Conservation (phyloP, 495 filamentous ascomycete species). For the Aspergillus carlsbadensis region DNA sequence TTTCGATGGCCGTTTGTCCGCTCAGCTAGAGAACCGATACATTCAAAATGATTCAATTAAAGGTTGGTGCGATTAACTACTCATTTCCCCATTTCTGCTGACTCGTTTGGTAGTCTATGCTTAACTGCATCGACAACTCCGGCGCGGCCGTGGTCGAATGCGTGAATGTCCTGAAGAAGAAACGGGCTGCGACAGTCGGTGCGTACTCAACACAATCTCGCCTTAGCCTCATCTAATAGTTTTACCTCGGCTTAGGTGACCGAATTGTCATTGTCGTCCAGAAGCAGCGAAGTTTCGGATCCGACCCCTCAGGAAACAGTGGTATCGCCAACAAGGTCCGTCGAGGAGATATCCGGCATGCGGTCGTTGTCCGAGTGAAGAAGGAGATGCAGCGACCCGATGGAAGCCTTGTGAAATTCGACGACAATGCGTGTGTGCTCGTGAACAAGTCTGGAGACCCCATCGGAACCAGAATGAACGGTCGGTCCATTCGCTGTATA, state of each 20-base stretch:
- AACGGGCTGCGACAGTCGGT: slow-evolving; percentile 89
- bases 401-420: slow-evolving; percentile 86
- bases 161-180: slow-evolving; percentile 86
- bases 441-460: slow-evolving; percentile 98
- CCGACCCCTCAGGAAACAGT: slow-evolving; percentile 54
- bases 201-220: slow-evolving; percentile 25
- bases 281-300: slow-evolving; percentile 79
- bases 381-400: slow-evolving; percentile 85
- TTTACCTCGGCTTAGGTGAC: slow-evolving; percentile 64
- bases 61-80: slow-evolving; percentile 54
- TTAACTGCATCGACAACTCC: slow-evolving; percentile 99
- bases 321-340: slow-evolving; percentile 87
- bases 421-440: slow-evolving; percentile 97
- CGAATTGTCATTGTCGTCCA: slow-evolving; percentile 97
- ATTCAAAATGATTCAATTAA: slow-evolving; percentile 93
- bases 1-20: slow-evolving; percentile 1
- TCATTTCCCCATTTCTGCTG: neutral
- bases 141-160: slow-evolving; percentile 98
- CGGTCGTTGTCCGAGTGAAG: slow-evolving; percentile 86
- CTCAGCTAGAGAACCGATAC: slow-evolving; percentile 22
- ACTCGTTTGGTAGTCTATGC: slow-evolving; percentile 69
- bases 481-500: slow-evolving; percentile 37
- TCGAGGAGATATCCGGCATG: slow-evolving; percentile 94
- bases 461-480: slow-evolving; percentile 87
- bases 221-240: slow-evolving; percentile 5